Base-by-base conservation (phyloP, 495 filamentous ascomycete species). In the Letharia lupina region DNA sequence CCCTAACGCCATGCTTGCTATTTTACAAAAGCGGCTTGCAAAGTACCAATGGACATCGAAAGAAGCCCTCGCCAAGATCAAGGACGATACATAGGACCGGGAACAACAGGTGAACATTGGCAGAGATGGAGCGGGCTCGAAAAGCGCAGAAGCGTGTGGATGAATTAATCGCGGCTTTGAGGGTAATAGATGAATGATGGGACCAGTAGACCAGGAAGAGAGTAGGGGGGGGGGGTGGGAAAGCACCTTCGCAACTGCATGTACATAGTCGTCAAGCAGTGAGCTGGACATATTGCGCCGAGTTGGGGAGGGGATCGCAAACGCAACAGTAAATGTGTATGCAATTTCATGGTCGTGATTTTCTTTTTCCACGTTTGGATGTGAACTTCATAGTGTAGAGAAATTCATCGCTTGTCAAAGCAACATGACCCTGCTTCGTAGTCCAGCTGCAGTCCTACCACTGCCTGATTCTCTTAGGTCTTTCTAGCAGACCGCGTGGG, bases 401-500 rank as follows among this genome's bases (percentile, higher is more conserved):
- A 7, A 20, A 8, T 8, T 57, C 54, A 20, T 37, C 33, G 54
- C 54, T 57, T 37, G 16, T 20, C 54, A 37, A 37, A 35, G 13
- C 15, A 35, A 8, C 52, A 35, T 56, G 18, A 18, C 48, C 48
- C 7, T 52, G 23, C n/a, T 52, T 28, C 48, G 31, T 13, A 47
- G 9, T 52, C 23, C 23, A 13, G 15, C 7, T 37, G 16, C 33
- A 18, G 16, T 16, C 48, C 6, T 23, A 31, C 23, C n/a, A 31
- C 23, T 52, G 48, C 48, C 31, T 28, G 11, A 0, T 31, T 16
- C 13, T 6, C 15, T 56, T 7, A 35, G 3, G 1, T 15, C 33
- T 20, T 37, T 56, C 65, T 87, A 94, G 77, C 91, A 96, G 63
- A 93, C 80, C 44, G 84, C 86, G 74, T 95, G 91, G 16, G 91